Conservation (phyloP, 169 alveolate genomes). For the Cyclospora cayetanensis region DNA sequence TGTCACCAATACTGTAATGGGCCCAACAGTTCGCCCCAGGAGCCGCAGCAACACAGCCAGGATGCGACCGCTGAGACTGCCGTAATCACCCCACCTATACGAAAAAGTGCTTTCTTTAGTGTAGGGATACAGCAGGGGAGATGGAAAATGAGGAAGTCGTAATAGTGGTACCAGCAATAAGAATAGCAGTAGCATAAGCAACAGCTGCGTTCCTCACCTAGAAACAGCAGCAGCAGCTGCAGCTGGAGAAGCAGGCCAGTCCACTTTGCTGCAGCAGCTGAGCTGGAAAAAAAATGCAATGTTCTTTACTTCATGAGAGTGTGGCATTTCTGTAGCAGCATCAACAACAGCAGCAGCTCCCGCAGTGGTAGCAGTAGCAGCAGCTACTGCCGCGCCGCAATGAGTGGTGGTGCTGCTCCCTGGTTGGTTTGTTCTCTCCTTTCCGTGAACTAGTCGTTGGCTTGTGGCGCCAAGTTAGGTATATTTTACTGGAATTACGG, state of each 20-base stretch:
- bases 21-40: too few species aligned
- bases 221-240: conserved; percentile 17
- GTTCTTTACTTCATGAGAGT: neutral
- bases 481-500: neutral
- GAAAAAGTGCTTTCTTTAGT: too few species aligned
- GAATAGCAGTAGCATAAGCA: neutral
- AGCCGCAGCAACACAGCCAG: too few species aligned
- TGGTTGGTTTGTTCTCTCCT: neutral
- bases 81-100: too few species aligned
- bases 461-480: too few species aligned
- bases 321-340: neutral
- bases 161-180: neutral
- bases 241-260: neutral
- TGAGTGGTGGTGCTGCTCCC: neutral
- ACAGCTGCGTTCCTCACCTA: neutral
- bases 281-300: neutral
- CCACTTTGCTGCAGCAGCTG: neutral
- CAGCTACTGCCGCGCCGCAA: conserved; percentile 1
- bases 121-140: too few species aligned
- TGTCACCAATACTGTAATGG: too few species aligned
- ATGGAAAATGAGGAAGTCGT: neutral
- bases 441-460: too few species aligned
- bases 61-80: too few species aligned
- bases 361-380: neutral
- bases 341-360: neutral